Evolutionary conservation across 192 early-diverging fungal species (phyloP), one percentile per base, ranked within the genome.

Genomic region (Phlyctochytrium planicorne): DNA sequence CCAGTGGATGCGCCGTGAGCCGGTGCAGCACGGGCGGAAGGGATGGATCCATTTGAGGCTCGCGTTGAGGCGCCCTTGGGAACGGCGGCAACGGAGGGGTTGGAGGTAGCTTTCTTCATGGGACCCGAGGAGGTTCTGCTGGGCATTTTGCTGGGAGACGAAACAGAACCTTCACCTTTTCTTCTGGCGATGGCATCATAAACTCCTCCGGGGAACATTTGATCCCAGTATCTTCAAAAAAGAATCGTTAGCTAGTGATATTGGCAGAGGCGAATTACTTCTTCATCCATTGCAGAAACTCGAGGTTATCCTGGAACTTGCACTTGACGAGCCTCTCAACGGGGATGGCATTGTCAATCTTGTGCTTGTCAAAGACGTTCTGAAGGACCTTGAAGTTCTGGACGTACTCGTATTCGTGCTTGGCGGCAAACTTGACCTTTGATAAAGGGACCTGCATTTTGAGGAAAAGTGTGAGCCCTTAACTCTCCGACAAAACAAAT

Each of bases 291-390:
- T 98, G 97, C 73, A 97, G 73, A 73, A 98, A 96, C 85, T 97
- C 95, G 61, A 98, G 85, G 75, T 98, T 98, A 80, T 98, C 97
- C 84, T 97, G 95, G 73, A 98, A 94, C 62, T 91, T 93, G 81
- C 94, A 94, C 76, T 96, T 99, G 74, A 92, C 85, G 59, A 99
- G 80, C 12, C 90, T 81, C 32, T 96, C 89, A 12, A 95, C 93
- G 35, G 94, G 93, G 53, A 99, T 90, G 30, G 89, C 86, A 80
- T 97, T 96, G 79, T 95, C 92, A 55, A 99, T 80, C 70, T 93
- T 92, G 80, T 96, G 90, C 75, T 87, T 91, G 79, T 92, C 85
- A 69, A 99, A 93, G 52, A 80, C 78, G 66, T 80, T 78, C 69
- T 98, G 97, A 29, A 99, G 87, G 34, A 99, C 82, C 80, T 99